Evolutionary conservation across 1,139 yeast genomes (phyloP).

Genomic region (Neolecta irregularis): DNA sequence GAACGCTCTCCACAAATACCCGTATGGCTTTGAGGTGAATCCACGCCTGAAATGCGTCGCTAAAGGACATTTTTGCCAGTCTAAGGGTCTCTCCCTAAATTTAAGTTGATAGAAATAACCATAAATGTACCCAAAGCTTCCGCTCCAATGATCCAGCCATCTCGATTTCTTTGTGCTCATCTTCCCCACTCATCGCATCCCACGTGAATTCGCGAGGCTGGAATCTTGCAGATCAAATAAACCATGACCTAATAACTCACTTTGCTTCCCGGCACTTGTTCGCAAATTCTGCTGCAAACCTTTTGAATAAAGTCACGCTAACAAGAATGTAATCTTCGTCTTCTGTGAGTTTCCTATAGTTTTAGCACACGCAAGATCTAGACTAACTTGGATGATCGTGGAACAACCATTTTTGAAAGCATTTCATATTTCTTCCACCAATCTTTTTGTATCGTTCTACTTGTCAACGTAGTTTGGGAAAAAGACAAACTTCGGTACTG

Average conservation of each 20-base stretch:
- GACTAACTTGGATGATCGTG: conserved; percentile 49
- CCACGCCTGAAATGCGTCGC: conserved; percentile 75
- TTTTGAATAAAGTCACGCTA: conserved; percentile 73
- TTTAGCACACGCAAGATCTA: not conserved
- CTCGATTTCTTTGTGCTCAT: conserved; percentile 22
- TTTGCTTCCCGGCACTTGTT: conserved; percentile 65
- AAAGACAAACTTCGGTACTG: conserved; percentile 50
- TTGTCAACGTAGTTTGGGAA: conserved; percentile 26
- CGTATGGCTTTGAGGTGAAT: conserved; percentile 63
- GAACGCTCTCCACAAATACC: conserved; percentile 50
- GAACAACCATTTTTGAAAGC: conserved; percentile 67
- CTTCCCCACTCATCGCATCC: conserved; percentile 41
- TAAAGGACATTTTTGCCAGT: conserved; percentile 71
- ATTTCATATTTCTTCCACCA: conserved; percentile 45
- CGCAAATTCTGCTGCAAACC: conserved; percentile 54
- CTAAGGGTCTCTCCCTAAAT: conserved; percentile 54
- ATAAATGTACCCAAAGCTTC: conserved; percentile 44
- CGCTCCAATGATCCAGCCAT: conserved; percentile 65
- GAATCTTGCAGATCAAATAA: conserved; percentile 24
- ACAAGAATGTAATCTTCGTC: conserved; percentile 64
- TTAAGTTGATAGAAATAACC: conserved; percentile 30
- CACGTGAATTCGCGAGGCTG: conserved; percentile 85
- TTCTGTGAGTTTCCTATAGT: conserved; percentile 35
- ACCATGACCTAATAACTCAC: conserved; percentile 21
- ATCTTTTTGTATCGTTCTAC: conserved; percentile 9